Conservation (phyloP, 345 rosid species). For the Turritis glabra region DNA sequence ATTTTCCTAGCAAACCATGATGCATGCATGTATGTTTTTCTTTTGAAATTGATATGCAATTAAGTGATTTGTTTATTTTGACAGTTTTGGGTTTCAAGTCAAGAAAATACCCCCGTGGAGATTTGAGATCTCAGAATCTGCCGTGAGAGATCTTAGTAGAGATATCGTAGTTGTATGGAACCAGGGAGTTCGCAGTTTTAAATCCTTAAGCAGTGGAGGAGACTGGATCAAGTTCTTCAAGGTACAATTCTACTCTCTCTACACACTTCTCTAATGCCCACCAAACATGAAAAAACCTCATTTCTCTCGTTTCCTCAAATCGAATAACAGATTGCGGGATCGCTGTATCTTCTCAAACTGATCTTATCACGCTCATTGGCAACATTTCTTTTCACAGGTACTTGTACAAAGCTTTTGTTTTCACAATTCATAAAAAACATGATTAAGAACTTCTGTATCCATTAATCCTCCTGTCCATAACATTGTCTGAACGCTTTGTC, state of each 20-base stretch:
- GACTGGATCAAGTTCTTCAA: conserved; percentile 65
- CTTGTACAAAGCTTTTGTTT: conserved; percentile 23
- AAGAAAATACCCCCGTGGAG: conserved; percentile 49
- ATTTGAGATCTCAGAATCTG: conserved; percentile 58
- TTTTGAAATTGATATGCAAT: conserved; percentile 9
- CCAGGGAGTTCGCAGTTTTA: conserved; percentile 39
- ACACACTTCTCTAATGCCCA: not conserved
- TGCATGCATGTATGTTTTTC: conserved; percentile 4
- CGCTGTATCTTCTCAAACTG: conserved; percentile 50
- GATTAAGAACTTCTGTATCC: not conserved
- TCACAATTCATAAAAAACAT: not conserved
- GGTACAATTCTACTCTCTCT: conserved; percentile 41
- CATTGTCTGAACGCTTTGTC: conserved; percentile 1
- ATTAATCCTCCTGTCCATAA: conserved; percentile 19
- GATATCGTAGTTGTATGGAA: conserved; percentile 59
- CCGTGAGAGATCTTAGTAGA: conserved; percentile 48
- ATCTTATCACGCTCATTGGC: conserved; percentile 45
- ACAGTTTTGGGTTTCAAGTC: conserved; percentile 59
- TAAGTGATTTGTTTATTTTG: conserved; percentile 27
- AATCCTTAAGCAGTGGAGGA: conserved; percentile 59
- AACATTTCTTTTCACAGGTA: conserved; percentile 53
- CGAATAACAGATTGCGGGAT: conserved; percentile 46
- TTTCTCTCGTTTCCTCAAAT: not conserved
- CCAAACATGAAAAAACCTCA: not conserved
- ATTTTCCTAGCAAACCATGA: not conserved